Conservation (phyloP, 148 eudicot genomes). For the Simmondsia chinensis region DNA sequence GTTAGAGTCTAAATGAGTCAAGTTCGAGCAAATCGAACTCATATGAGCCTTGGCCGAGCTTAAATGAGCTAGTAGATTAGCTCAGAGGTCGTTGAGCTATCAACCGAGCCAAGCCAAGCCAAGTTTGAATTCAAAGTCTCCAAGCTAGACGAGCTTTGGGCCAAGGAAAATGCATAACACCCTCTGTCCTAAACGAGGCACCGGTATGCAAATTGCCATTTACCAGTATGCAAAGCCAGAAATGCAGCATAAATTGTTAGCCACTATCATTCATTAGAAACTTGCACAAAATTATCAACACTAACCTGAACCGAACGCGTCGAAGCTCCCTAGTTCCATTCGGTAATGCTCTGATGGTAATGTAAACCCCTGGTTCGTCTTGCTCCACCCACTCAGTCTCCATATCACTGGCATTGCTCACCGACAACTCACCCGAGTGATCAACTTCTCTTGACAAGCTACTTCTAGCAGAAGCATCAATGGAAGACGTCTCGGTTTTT, state of each 20-base stretch:
- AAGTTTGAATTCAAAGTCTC: too few relatives aligned
- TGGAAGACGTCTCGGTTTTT: slow-evolving; percentile 72
- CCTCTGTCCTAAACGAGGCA: too few relatives aligned
- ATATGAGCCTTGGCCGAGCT: too few relatives aligned
- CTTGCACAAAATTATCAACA: slow-evolving; percentile 7
- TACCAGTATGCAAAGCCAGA: not conserved
- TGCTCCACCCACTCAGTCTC: slow-evolving; percentile 98
- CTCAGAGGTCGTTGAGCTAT: too few relatives aligned
- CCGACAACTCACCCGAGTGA: slow-evolving; percentile 76
- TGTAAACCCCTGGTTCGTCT: slow-evolving; percentile 91
- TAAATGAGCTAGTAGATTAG: too few relatives aligned
- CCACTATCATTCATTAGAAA: too few relatives aligned
- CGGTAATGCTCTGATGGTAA: slow-evolving; percentile 79
- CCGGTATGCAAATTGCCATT: too few relatives aligned
- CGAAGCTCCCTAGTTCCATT: slow-evolving; percentile 84
- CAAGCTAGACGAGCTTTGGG: too few relatives aligned
- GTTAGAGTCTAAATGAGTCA: too few relatives aligned
- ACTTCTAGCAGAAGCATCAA: slow-evolving; percentile 69
- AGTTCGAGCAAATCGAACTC: too few relatives aligned
- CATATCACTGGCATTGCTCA: slow-evolving; percentile 78
- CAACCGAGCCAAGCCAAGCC: too few relatives aligned
- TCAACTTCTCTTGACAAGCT: slow-evolving; percentile 77
- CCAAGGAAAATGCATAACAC: too few relatives aligned
- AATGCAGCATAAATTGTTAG: not conserved
- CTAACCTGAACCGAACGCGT: slow-evolving; percentile 89